Conservation (phyloP, 1,284 basidiomycete species). For the Boletus hoseneyae region DNA sequence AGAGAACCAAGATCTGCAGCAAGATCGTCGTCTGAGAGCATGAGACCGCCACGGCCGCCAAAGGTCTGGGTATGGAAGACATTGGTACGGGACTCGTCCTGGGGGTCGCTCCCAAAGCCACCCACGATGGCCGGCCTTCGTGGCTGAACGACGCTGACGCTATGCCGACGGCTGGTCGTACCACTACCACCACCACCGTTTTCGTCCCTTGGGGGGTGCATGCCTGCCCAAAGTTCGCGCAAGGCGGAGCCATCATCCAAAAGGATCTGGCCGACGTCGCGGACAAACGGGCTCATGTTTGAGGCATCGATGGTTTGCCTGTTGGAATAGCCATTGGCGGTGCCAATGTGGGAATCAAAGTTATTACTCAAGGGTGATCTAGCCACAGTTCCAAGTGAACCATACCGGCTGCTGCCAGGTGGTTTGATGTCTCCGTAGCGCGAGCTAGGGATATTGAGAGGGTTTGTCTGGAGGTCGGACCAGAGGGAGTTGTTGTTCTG, state of each 20-base stretch:
- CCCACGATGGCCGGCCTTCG: conserved; percentile 57
- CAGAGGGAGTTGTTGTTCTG: conserved; percentile 42
- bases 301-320: conserved; percentile 56
- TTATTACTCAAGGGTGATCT: conserved; percentile 48
- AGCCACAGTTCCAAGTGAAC: conserved; percentile 53
- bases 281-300: conserved; percentile 78
- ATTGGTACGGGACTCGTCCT: conserved; percentile 40
- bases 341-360: conserved; percentile 41
- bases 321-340: conserved; percentile 46
- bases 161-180: conserved; percentile 80
- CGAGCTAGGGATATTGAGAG: conserved; percentile 51
- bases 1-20: conserved; percentile 66
- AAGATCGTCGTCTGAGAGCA: conserved; percentile 80
- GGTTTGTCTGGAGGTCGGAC: conserved; percentile 48
- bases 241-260: conserved; percentile 66
- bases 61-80: conserved; percentile 26
- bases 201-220: conserved; percentile 51
- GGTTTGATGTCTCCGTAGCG: conserved; percentile 61
- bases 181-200: conserved; percentile 65
- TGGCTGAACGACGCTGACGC: conserved; percentile 81
- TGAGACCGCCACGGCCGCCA: conserved; percentile 47
- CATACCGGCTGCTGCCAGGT: conserved; percentile 60
- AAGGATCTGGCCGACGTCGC: conserved; percentile 74
- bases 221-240: conserved; percentile 67
- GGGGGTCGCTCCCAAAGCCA: conserved; percentile 52